Evolutionary conservation across 805 yeast species (phyloP), one percentile per base, ranked within the genome.

Genomic region (Zygoascus tannicola): DNA sequence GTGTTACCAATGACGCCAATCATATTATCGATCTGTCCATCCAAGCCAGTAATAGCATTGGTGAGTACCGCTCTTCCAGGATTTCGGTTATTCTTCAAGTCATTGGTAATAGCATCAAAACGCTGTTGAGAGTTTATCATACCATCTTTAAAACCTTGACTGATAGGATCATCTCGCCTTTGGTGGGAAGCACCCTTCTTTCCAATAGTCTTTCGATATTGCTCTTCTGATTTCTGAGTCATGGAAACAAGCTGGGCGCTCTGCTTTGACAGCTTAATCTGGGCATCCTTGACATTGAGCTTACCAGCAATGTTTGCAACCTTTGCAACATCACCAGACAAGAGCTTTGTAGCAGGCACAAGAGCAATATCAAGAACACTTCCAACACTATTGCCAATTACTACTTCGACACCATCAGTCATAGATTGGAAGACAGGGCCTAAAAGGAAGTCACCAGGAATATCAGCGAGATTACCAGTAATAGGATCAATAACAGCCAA

Each of bases 331-430:
- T 30, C 30, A n/a, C 34, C 38, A n/a, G 46, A 49, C 22, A 16
- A 35, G 40, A 38, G 19, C 33, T 37, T 45, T 33, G 54, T 35
- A 5, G 56, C 52, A 34, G 62, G 62, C 16, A 56, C 61, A 26
- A 56, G 41, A 19, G 51, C 56, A 18, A 54, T 38, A 48, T 52
- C 57, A 12, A 41, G 7, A 14, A 38, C 44, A 18, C 52, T 50
- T 20, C 44, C 45, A 14, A 19, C 39, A 38, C 26, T 22, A 28
- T 43, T 38, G 30, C 61, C 54, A 26, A 58, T 38, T n/a, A 59
- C 43, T 14, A 59, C 64, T 43, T 61, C 64, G 16, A 60, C 62
- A 26, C 66, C 64, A 30, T 53, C 51, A 37, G 64, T 59, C 15
- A 56, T 32, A 5, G 61, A 53, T 49, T 60, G 66, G 38, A 59